Evolutionary conservation across 148 eudicot genomes (phyloP), one percentile per base, ranked within the genome.

Genomic region (Heliosperma pusillum): DNA sequence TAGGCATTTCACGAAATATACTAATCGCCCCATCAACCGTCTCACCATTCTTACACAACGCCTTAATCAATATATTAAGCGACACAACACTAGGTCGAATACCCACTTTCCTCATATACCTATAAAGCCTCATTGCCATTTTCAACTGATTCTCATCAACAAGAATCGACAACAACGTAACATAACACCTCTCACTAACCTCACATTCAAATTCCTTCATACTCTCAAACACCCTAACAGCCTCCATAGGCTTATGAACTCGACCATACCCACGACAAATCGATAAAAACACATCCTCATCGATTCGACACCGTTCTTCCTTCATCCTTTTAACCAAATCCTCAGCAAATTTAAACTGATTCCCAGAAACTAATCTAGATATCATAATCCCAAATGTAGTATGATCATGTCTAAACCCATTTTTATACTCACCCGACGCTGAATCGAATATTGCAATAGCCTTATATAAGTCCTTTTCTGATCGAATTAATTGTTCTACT

Each of bases 191-290:
- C 12, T 80, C 80, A 5, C 90, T 83, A 6, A 87, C 87, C 47
- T 86, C 79, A 64, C 90, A 89, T 29, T 77, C 86, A 79, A 72
- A 89, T 33, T 87, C 94, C 74, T 86, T 90, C 86, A 90, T 89
- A 66, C 79, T 85, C 57, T 86, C 80, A 60, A 95, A 95, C 68
- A 92, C 63, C 81, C 94, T 78, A 77, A 92, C 69, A 5, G 85
- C 94, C 25, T 95, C 99, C 69, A 83, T 67, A 1, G 99, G 97
- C 82, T 84, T 89, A 81, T 95, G 99, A 58, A 89, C 97, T 75
- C 99, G 86, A 27, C 91, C 99, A 75, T 90, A 95, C 22, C 87
- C 99, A 68, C 94, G 80, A 83, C 87, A 92, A 27, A 92, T 83
- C 9, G 88, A 84, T 52, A 92, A 78, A 77, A 92, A 83, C 59